Evolutionary conservation across 2,329 filamentous ascomycete genomes (phyloP).

Genomic region (Monosporascus ibericus): DNA sequence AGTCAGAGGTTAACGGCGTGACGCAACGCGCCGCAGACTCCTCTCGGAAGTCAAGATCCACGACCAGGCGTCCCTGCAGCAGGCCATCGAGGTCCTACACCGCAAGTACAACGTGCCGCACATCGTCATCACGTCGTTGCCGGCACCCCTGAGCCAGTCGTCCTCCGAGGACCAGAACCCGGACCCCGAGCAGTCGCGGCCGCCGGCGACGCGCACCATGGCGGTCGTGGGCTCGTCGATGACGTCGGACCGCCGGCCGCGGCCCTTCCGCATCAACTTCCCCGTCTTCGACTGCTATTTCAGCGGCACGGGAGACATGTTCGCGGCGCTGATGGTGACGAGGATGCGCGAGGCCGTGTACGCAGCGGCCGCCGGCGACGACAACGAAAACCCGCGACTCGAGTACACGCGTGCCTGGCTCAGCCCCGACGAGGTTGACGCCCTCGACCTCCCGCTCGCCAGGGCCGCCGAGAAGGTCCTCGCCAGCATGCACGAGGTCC

Average conservation of each 20-base stretch:
- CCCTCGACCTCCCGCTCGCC: constrained; percentile 73
- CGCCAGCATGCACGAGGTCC: constrained; percentile 84
- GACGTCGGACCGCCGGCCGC: constrained; percentile 55
- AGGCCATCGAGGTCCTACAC: constrained; percentile 75
- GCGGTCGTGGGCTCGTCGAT: constrained; percentile 66
- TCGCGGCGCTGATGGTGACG: constrained; percentile 83
- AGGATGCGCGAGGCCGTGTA: constrained; percentile 78
- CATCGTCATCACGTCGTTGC: constrained; percentile 86
- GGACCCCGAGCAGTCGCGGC: constrained; percentile 11
- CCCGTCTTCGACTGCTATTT: constrained; percentile 90
- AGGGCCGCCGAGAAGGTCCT: constrained; percentile 80
- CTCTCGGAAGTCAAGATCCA: constrained; percentile 80
- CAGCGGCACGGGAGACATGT: constrained; percentile 97
- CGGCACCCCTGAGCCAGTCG: constrained; percentile 50
- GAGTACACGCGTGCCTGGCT: constrained; percentile 61
- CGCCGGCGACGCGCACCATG: constrained; percentile 35
- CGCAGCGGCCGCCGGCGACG: constrained; percentile 11
- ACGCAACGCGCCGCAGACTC: constrained; percentile 46
- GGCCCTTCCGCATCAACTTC: constrained; percentile 85
- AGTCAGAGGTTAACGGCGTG: neutral
- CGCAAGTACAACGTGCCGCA: constrained; percentile 72
- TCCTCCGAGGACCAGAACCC: constrained; percentile 46
- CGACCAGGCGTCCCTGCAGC: constrained; percentile 64
- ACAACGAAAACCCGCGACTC: constrained; percentile 32
- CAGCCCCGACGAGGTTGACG: constrained; percentile 63